Evolutionary conservation across 2,329 filamentous ascomycete genomes (phyloP).

Genomic region (Botryotinia globosa): DNA sequence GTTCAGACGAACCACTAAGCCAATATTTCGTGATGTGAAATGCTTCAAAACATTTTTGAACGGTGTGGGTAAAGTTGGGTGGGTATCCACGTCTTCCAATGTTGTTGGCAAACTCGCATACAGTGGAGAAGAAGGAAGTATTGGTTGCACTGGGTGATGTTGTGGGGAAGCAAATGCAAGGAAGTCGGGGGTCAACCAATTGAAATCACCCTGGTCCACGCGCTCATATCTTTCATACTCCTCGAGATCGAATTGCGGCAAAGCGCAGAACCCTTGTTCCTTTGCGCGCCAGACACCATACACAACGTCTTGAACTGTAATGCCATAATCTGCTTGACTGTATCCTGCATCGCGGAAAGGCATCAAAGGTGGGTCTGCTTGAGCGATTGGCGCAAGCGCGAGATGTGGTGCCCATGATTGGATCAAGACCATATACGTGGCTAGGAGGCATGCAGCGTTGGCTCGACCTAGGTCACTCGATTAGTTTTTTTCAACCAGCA

Average conservation of each 20-base stretch:
- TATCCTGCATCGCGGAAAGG: slow-evolving; percentile 98
- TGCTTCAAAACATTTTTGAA: slow-evolving; percentile 96
- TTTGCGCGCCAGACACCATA: slow-evolving; percentile 99
- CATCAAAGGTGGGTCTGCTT: slow-evolving; percentile 97
- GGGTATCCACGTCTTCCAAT: slow-evolving; percentile 66
- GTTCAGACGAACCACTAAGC: slow-evolving; percentile 91
- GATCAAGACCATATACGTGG: slow-evolving; percentile 98
- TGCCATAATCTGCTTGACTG: slow-evolving; percentile 93
- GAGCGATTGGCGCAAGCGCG: slow-evolving; percentile 90
- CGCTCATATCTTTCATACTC: slow-evolving; percentile 96
- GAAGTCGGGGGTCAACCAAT: slow-evolving; percentile 96
- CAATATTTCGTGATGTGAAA: slow-evolving; percentile 84
- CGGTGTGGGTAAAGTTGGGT: slow-evolving; percentile 71
- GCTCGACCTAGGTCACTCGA: slow-evolving; percentile 63
- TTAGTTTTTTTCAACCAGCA: slow-evolving; percentile 26
- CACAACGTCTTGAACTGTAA: slow-evolving; percentile 95
- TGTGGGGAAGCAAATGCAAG: slow-evolving; percentile 96
- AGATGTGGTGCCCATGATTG: slow-evolving; percentile 97
- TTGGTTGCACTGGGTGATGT: slow-evolving; percentile 69
- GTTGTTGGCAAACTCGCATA: slow-evolving; percentile 74
- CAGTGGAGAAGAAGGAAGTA: slow-evolving; percentile 68
- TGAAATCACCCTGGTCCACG: slow-evolving; percentile 98
- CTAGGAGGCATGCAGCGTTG: slow-evolving; percentile 91
- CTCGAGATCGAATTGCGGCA: slow-evolving; percentile 93
- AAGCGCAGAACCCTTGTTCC: slow-evolving; percentile 84